Conservation (phyloP, 371 early-diverging fungal genomes). For the Nematocida minor region DNA sequence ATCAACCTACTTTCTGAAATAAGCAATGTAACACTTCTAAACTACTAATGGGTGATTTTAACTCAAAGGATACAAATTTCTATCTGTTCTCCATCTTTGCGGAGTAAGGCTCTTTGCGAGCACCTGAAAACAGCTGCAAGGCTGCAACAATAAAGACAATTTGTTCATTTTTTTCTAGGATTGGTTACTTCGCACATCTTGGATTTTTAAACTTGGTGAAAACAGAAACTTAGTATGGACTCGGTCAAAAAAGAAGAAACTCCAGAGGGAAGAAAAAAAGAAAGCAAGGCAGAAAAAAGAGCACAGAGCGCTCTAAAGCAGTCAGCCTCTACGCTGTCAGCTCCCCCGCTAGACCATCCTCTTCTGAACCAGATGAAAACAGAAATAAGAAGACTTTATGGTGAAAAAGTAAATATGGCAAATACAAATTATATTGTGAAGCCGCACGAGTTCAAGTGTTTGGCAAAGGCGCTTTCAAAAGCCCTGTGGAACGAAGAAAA, state of each 20-base stretch:
- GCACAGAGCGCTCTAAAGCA: background rate
- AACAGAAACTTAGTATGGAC: background rate
- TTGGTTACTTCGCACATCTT: slow-evolving; percentile 2
- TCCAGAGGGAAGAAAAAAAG: background rate
- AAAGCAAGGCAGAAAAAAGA: background rate
- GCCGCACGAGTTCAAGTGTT: slow-evolving; percentile 50
- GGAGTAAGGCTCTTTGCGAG: too few species aligned
- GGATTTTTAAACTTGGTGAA: background rate
- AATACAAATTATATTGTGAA: slow-evolving; percentile 48
- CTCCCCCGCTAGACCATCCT: background rate
- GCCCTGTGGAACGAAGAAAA: slow-evolving; percentile 29
- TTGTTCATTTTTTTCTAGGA: slow-evolving; percentile 13
- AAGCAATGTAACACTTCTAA: too few species aligned
- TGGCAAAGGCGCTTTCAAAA: slow-evolving; percentile 32
- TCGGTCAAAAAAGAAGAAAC: background rate
- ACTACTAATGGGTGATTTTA: too few species aligned
- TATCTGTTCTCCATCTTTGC: too few species aligned
- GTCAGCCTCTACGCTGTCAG: background rate
- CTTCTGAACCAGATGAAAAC: slow-evolving; percentile 46
- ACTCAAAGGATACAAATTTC: too few species aligned
- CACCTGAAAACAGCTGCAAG: too few species aligned
- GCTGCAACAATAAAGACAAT: slow-evolving; percentile 18
- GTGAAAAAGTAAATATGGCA: slow-evolving; percentile 52
- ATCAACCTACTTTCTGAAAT: background rate
- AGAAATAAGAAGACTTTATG: slow-evolving; percentile 44